Evolutionary conservation across 306 rosid genomes (phyloP).

Genomic region (Ochetophila trinervis): DNA sequence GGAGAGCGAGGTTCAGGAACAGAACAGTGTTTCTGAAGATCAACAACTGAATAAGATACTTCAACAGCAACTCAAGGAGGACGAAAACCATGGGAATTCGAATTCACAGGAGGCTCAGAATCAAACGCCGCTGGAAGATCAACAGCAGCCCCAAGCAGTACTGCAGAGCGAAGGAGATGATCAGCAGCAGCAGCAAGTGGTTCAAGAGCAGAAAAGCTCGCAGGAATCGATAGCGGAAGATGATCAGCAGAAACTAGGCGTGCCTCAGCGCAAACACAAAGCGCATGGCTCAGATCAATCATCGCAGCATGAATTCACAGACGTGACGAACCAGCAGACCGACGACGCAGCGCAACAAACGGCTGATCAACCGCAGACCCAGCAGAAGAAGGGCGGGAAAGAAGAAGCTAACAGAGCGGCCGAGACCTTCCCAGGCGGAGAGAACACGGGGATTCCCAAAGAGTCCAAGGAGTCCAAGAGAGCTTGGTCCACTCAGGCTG

Average conservation of each 20-base stretch:
- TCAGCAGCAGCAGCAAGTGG: neutral
- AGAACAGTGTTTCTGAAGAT: neutral
- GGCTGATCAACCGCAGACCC: constrained; percentile 6
- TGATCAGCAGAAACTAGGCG: neutral
- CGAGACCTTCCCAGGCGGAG: constrained; percentile 26
- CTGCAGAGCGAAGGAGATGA: constrained; percentile 14
- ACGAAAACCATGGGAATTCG: constrained; percentile 32
- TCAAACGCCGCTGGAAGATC: constrained; percentile 11
- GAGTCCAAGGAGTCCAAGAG: constrained; percentile 60
- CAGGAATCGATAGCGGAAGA: constrained; percentile 20
- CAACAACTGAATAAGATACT: too few relatives aligned
- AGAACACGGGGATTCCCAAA: constrained; percentile 37
- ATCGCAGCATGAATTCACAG: constrained; percentile 1
- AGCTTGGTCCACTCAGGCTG: constrained; percentile 69
- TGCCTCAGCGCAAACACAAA: neutral
- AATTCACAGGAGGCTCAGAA: constrained; percentile 29
- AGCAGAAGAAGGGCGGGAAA: constrained; percentile 12
- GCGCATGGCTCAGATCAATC: constrained; percentile 4
- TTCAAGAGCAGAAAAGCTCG: neutral
- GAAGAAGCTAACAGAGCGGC: constrained; percentile 25
- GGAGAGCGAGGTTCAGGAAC: neutral
- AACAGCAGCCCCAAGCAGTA: constrained; percentile 7
- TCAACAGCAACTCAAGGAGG: constrained; percentile 12
- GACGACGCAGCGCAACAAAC: neutral
- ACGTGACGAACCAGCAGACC: constrained; percentile 11